Evolutionary conservation across 2,329 filamentous ascomycete species (phyloP).

Genomic region (Epicoccum nigrum): DNA sequence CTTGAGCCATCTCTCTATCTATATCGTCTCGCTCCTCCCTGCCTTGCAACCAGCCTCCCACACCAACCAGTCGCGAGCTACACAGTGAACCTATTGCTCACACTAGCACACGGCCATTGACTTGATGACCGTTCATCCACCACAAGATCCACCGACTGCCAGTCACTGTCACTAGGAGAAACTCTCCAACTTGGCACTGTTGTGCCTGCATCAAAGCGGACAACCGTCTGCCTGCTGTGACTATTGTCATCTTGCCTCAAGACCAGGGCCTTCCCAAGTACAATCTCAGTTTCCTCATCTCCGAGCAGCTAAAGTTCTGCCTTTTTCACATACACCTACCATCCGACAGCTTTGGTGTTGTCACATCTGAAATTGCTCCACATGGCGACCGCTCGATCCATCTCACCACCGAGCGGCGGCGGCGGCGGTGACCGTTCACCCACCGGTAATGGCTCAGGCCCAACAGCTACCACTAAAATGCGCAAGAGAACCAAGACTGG

Average conservation of each 20-base stretch:
- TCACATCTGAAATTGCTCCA: not conserved
- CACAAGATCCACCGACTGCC: slow-evolving; percentile 27
- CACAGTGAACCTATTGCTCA: slow-evolving; percentile 18
- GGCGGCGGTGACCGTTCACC: slow-evolving; percentile 40
- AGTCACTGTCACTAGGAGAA: slow-evolving; percentile 29
- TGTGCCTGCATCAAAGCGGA: slow-evolving; percentile 24
- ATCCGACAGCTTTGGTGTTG: not conserved
- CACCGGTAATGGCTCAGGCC: slow-evolving; percentile 25
- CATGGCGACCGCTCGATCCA: slow-evolving; percentile 34
- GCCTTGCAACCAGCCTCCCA: slow-evolving; percentile 14
- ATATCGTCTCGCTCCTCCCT: slow-evolving; percentile 12
- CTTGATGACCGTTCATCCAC: slow-evolving; percentile 19
- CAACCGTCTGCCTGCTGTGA: slow-evolving; percentile 25
- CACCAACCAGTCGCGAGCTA: slow-evolving; percentile 22
- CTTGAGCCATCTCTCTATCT: slow-evolving; percentile 15
- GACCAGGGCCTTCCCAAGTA: slow-evolving; percentile 7
- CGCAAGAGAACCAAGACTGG: slow-evolving; percentile 81
- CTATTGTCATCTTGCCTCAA: slow-evolving; percentile 24
- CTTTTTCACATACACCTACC: not conserved
- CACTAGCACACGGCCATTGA: slow-evolving; percentile 10
- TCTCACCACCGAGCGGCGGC: slow-evolving; percentile 20
- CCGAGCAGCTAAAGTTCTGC: not conserved
- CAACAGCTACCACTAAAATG: slow-evolving; percentile 37
- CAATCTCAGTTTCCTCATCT: not conserved
- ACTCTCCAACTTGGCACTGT: slow-evolving; percentile 35